Evolutionary conservation across 208 protist species (phyloP), one percentile per base, ranked within the genome.

Genomic region (Trypanosoma lewisi): DNA sequence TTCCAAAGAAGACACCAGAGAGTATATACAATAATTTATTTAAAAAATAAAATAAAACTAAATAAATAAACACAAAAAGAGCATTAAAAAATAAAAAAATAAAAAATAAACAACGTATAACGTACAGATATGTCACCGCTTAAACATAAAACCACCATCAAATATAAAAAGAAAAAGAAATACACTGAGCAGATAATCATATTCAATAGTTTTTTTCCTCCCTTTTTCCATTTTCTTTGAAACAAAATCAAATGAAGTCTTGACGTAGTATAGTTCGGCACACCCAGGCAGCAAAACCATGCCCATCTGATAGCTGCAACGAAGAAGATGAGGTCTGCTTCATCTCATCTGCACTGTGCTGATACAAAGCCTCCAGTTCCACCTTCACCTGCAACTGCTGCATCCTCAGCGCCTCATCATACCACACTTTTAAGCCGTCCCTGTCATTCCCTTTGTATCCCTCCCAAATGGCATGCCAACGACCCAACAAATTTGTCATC

Each of bases 301-400:
- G 5, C 19, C 54, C 33, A 55, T 50, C 36, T 39, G 19, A 39
- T 19, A 47, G 23, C 30, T 45, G 39, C 37, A 30, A 30, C 9
- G 34, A 31, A 49, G 49, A 28, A 31, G 25, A 33, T n/a, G 52
- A 8, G 2, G 21, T 0, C 31, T 45, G 19, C 48, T 16, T 17
- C 21, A 42, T 51, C 58, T 36, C 19, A 54, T 25, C 36, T 23
- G 42, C 27, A 47, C 62, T 25, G 31, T 25, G 25, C 31, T 60
- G 44, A 49, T 82, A 82, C 16, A 85, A 12, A 1, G 55, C 69
- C 63, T 85, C 80, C 16, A 85, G 12, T 44, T 85, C 80, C 25
- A 80, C 71, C 48, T 82, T 78, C 14, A 73, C 49, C 14, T 41
- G 25, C 19, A 55, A 28, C n/a, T 23, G 30, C n/a, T 63, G 60